These are phyloP conservation scores for Nothomitra cinnamomea DNA, from an alignment of 2,329 filamentous ascomycete species.

Conservation along the genomic window DNA sequence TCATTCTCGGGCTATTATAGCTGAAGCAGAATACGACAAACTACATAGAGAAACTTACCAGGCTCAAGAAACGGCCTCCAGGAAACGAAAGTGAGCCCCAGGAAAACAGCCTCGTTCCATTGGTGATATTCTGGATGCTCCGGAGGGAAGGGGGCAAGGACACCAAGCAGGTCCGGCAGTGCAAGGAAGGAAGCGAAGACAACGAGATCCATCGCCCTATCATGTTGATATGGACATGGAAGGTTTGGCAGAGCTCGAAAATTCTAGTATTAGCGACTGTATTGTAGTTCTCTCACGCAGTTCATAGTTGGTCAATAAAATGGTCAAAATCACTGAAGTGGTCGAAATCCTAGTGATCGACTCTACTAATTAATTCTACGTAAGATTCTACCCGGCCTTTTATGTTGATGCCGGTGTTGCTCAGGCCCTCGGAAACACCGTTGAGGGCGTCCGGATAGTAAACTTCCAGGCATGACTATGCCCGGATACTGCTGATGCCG, in stretches of 20 bases:
- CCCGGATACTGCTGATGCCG: too few species aligned
- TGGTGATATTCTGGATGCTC: background rate
- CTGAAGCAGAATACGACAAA: background rate
- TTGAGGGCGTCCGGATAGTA: too few species aligned
- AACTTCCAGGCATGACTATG: too few species aligned
- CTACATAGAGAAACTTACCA: background rate
- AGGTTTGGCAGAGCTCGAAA: background rate
- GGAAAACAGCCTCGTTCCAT: background rate
- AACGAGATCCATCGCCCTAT: background rate
- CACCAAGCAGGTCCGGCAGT: background rate
- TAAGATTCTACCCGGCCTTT: too few species aligned
- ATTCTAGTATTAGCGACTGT: background rate
- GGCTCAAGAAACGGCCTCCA: background rate
- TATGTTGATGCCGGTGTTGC: too few species aligned
- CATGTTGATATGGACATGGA: background rate
- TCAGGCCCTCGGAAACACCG: too few species aligned
- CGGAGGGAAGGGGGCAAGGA: background rate
- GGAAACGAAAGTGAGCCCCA: too few species aligned
- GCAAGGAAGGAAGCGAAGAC: background rate
- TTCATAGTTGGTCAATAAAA: background rate
- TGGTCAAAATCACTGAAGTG: background rate
- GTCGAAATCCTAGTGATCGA: too few species aligned
- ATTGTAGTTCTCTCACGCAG: too few species aligned
- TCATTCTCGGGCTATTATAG: background rate
- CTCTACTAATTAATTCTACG: too few species aligned